Base-by-base conservation (phyloP, 768 basidiomycete genomes). In the Tulasnella sp. region DNA sequence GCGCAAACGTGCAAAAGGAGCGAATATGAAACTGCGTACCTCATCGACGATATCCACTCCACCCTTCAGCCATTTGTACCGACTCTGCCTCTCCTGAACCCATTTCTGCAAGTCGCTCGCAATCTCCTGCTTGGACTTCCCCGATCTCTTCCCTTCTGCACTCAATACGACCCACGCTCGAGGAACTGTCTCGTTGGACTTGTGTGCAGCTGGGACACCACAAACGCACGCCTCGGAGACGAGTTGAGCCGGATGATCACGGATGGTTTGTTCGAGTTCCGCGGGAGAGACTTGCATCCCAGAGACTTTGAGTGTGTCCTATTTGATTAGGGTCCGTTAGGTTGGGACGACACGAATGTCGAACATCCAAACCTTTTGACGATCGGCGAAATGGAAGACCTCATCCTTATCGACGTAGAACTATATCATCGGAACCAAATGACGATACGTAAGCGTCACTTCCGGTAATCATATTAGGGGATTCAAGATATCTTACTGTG, bases 221-320 rank as follows among this genome's bases (percentile, higher is more conserved):
- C 84, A 85, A 17, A 90, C 88, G 1, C 77, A 75, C 13, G 74
- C 84, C 63, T 90, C 88, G 8, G 68, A 70, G 61, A 89, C 78
- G 49, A 88, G 75, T 17, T 72, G 72, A 7, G 76, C 76, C 0
- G 86, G 84, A 41, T 89, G 80, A 0, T 74, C 74, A 19, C 83
- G 75, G 1, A 90, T 71, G 23, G 76, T 77, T 26, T 80, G 75
- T 67, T 90, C 88, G 53, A 90, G 84, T 67, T 91, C 88, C 17
- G 78, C 77, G 0, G 88, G 88, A 0, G 88, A 87, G 0, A 90
- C 88, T 70, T 90, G 88, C 51, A 74, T 75, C 3, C 88, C 88
- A 0, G 85, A 87, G 2, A 91, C 77, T 67, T 91, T 91, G 21
- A 91, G 74, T 0, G 81, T 88, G 66, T 90, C 88, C 82, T 87